phyloP scores from a whole-genome alignment of 2,329 filamentous ascomycete species.

The Verticillium nonalfalfae region DNA sequence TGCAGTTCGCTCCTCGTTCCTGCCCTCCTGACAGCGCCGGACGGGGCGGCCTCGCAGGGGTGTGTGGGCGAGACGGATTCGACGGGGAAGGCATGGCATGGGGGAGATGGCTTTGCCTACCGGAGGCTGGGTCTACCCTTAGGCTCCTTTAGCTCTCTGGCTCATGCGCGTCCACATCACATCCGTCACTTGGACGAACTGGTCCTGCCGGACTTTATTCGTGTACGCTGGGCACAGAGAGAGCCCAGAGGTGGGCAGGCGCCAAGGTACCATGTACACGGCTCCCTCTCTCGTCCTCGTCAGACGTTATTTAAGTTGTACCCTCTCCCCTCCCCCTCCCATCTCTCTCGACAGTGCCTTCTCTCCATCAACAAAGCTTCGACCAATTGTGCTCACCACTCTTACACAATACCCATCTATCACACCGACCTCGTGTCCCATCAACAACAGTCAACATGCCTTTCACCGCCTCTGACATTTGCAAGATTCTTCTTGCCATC shows the following conservation, averaged over 20 bases:
- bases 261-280: not conserved
- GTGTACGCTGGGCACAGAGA: not conserved
- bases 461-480: constrained; percentile 52
- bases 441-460: constrained; percentile 36
- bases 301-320: not conserved
- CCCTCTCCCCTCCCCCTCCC: not conserved
- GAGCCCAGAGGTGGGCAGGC: too few species aligned
- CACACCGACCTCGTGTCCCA: not conserved
- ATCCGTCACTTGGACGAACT: constrained; percentile 3
- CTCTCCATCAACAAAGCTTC: not conserved
- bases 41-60: not conserved
- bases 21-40: not conserved
- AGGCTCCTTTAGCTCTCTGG: not conserved
- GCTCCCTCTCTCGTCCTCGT: not conserved
- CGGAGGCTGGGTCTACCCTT: not conserved
- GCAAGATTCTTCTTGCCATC: constrained; percentile 77
- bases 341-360: not conserved
- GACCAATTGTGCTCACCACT: not conserved
- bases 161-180: constrained; percentile 13
- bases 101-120: not conserved
- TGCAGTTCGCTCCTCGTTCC: not conserved
- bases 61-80: not conserved
- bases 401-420: not conserved
- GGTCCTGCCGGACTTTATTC: not conserved
- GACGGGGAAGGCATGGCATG: not conserved